Conservation (phyloP, 495 filamentous ascomycete genomes). For the Poronia punctata region DNA sequence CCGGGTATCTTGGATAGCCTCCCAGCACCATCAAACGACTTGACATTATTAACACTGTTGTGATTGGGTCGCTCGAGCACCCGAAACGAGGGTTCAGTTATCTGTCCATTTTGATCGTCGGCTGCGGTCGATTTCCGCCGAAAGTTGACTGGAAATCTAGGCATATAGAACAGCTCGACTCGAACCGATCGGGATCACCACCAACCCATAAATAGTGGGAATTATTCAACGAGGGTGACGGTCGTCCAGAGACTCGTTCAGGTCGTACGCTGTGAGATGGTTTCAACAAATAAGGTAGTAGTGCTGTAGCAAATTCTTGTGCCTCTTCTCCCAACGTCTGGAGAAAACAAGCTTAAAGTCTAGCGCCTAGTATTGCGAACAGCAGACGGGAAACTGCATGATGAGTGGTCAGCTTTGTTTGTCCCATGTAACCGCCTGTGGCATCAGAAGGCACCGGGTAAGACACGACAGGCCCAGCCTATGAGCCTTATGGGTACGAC, state of each 20-base stretch:
- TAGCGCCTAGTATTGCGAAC: constrained; percentile 7
- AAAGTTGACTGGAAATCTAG: constrained; percentile 46
- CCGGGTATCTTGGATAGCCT: constrained; percentile 26
- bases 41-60: constrained; percentile 22
- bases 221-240: constrained; percentile 4
- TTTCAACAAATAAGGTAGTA: not conserved
- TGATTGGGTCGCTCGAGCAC: constrained; percentile 39
- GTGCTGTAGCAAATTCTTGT: not conserved
- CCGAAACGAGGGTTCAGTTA: constrained; percentile 40
- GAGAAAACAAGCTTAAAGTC: not conserved
- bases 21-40: constrained; percentile 36
- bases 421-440: constrained; percentile 23
- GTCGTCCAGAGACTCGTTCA: constrained; percentile 11
- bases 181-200: constrained; percentile 12
- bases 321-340: too few relatives aligned
- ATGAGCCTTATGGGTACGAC: too few relatives aligned
- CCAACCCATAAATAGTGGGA: constrained; percentile 20
- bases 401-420: constrained; percentile 25
- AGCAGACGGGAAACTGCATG: constrained; percentile 25
- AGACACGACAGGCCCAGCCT: not conserved
- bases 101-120: constrained; percentile 38
- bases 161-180: constrained; percentile 39
- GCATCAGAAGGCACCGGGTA: constrained; percentile 8
- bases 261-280: not conserved
- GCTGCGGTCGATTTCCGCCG: constrained; percentile 47